Evolutionary conservation across 768 basidiomycete genomes (phyloP).

Genomic region (Boletus sp.): DNA sequence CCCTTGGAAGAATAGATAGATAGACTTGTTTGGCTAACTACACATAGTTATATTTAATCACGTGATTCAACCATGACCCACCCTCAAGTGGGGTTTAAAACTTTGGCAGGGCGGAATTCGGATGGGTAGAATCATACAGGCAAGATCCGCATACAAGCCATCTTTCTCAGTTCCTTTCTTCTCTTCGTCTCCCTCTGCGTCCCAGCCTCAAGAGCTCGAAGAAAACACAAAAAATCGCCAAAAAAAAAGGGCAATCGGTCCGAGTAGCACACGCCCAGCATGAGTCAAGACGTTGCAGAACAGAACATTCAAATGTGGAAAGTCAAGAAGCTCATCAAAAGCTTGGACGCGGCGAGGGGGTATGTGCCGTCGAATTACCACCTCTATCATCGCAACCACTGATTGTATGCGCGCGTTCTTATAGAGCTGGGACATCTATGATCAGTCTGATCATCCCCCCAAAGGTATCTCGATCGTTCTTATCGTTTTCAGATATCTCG

Average conservation of each 20-base stretch:
- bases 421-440: constrained; percentile 95
- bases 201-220: constrained; percentile 17
- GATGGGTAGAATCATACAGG: neutral
- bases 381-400: constrained; percentile 1
- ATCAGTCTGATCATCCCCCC: constrained; percentile 97
- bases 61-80: constrained; percentile 11
- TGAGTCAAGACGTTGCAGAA: constrained; percentile 85
- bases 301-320: constrained; percentile 99
- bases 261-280: constrained; percentile 41
- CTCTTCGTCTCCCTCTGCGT: constrained; percentile 21
- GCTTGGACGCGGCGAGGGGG: constrained; percentile 79
- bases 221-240: constrained; percentile 3
- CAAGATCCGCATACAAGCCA: constrained; percentile 1
- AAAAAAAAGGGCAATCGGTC: constrained; percentile 14
- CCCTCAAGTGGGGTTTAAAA: constrained; percentile 20
- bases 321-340: constrained; percentile 98
- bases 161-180: neutral
- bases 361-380: constrained; percentile 10
- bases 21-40: too few species aligned
- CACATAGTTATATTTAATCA: neutral
- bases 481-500: constrained; percentile 2
- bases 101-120: constrained; percentile 10
- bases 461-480: constrained; percentile 50
- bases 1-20: too few species aligned
- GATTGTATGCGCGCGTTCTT: constrained; percentile 21